Evolutionary conservation across 2,329 filamentous ascomycete species (phyloP), one percentile per base, ranked within the genome.

Genomic region (Ascochyta pisi): DNA sequence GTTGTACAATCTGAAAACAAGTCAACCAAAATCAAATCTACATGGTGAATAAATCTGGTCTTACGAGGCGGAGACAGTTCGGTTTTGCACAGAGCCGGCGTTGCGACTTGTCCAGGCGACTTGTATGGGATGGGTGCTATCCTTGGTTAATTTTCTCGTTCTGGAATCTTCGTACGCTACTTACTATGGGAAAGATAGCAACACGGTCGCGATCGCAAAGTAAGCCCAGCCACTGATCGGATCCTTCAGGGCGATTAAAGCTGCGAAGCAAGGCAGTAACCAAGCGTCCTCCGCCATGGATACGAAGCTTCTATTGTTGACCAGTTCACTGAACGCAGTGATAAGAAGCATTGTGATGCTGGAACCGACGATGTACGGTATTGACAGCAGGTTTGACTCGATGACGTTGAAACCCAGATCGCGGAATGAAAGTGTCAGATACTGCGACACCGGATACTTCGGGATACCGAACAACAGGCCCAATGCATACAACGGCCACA

Each of bases 381-480:
- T 87, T 1, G 82, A 81, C 6, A 89, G 79, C 24, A 89, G 68
- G 66, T 88, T 89, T 1, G 85, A 81, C 15, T 84, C 74, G 66
- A 89, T 86, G 4, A 83, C 85, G 57, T 79, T 78, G 71, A 88
- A 89, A 0, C 86, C 86, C 0, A 88, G 75, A 1, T 77, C 75
- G 44, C 81, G 79, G 12, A 88, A 78, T 0, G 81, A 83, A 2
- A 87, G 54, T 22, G 43, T 53, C 31, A 47, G 8, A 19, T 47
- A 53, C 19, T 53, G 50, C n/a, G 50, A 47, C n/a, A 53, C 50
- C 29, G 50, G 43, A n/a, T 50, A 53, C 19, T 53, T 53, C 2
- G 50, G 50, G 9, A 53, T 37, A n/a, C 50, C 60, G 15, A 64
- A 65, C 27, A 64, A 34, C 0, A 68, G 44, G 7, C 62, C 64